These are phyloP conservation scores for Maudiozyma humilis DNA, from an alignment of 1,139 yeast genomes.

Conservation along the genomic window DNA sequence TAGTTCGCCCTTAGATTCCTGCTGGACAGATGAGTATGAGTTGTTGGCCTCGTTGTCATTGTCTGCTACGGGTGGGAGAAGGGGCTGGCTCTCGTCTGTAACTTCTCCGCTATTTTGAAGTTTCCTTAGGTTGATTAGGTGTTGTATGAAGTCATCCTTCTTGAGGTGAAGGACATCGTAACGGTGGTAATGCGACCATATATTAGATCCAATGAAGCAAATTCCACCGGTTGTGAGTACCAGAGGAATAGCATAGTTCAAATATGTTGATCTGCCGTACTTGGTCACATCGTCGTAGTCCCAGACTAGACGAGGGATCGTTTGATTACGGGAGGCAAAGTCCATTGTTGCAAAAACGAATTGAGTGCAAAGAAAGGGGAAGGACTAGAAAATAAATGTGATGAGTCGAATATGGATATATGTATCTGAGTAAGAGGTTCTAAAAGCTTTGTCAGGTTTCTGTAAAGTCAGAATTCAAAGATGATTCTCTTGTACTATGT, in stretches of 20 bases:
- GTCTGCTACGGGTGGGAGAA: conserved; percentile 7
- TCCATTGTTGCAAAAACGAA: neutral
- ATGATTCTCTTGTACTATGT: neutral
- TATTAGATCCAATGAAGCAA: conserved; percentile 9
- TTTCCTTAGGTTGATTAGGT: conserved; percentile 3
- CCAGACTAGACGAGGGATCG: conserved; percentile 27
- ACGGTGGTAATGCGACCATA: conserved; percentile 12
- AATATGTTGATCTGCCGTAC: conserved; percentile 22
- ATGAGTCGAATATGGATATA: neutral
- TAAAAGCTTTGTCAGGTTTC: neutral
- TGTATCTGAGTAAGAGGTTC: neutral
- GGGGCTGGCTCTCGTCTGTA: conserved; percentile 14
- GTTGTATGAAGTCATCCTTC: conserved; percentile 8
- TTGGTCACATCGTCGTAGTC: conserved; percentile 34
- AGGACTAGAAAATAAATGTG: neutral
- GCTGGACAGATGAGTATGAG: neutral
- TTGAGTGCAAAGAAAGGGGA: neutral
- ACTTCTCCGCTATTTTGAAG: conserved; percentile 4
- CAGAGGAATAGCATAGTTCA: conserved; percentile 22
- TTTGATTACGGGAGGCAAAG: neutral
- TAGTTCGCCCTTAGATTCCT: conserved; percentile 11
- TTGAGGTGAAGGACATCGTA: conserved; percentile 10
- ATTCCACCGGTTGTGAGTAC: conserved; percentile 5
- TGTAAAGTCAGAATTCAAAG: neutral
- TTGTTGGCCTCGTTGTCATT: neutral